Conservation (phyloP, 2,329 filamentous ascomycete genomes). For the Phialophora chinensis region DNA sequence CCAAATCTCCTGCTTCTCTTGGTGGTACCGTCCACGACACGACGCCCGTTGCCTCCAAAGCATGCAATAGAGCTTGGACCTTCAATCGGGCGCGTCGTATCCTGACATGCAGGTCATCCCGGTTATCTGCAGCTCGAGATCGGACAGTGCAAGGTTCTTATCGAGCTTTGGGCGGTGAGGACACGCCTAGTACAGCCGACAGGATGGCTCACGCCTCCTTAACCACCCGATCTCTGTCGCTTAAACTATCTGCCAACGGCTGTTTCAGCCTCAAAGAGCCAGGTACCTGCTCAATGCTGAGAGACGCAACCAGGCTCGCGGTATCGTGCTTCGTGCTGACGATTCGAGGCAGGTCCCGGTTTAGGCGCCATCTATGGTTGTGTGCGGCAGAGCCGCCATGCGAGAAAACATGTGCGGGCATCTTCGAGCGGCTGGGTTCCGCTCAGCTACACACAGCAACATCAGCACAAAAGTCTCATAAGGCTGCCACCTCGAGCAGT, state of each 20-base stretch:
- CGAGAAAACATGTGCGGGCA: constrained; percentile 26
- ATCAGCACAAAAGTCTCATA: constrained; percentile 24
- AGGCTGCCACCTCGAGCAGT: constrained; percentile 22
- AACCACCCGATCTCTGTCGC: constrained; percentile 27
- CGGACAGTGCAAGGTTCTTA: constrained; percentile 30
- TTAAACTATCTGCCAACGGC: constrained; percentile 33
- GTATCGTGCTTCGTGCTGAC: constrained; percentile 19
- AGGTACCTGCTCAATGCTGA: constrained; percentile 20
- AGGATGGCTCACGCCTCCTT: constrained; percentile 31
- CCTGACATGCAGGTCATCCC: constrained; percentile 35
- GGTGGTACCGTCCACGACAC: constrained; percentile 8
- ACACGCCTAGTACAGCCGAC: constrained; percentile 12
- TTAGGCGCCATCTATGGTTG: constrained; percentile 20
- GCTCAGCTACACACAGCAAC: constrained; percentile 9
- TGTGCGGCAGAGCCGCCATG: constrained; percentile 22
- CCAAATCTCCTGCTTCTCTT: constrained; percentile 19
- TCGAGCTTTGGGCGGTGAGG: constrained; percentile 27
- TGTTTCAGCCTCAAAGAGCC: constrained; percentile 24
- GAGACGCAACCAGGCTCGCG: background rate
- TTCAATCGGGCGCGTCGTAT: constrained; percentile 13
- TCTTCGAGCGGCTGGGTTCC: constrained; percentile 27
- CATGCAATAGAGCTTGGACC: constrained; percentile 29
- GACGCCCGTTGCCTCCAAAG: background rate
- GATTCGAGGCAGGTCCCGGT: constrained; percentile 19
- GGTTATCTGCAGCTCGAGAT: constrained; percentile 32